phyloP scores from a whole-genome alignment of 768 basidiomycete genomes.

The Termitomyces sp. region DNA sequence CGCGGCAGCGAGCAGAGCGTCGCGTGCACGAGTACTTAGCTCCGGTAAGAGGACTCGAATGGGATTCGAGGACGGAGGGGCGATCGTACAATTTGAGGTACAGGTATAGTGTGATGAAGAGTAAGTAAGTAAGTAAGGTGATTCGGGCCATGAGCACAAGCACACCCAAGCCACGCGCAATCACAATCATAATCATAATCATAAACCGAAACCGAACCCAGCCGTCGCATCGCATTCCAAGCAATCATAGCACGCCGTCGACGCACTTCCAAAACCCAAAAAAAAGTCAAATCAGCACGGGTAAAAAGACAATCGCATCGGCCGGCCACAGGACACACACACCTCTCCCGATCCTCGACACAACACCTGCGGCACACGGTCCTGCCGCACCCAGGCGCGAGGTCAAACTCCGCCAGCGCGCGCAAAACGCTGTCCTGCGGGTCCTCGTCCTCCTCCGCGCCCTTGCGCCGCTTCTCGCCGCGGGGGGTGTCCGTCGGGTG shows the following conservation, averaged over 20 bases:
- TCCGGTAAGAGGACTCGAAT: neutral
- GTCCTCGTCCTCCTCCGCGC: constrained; percentile 7
- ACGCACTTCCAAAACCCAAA: constrained; percentile 27
- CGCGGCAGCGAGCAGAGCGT: too few species aligned
- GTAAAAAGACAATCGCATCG: neutral
- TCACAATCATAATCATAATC: neutral
- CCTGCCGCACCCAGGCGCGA: constrained; percentile 33
- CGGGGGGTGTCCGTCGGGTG: constrained; percentile 24
- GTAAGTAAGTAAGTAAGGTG: neutral
- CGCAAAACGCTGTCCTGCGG: constrained; percentile 1
- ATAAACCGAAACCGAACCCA: too few species aligned
- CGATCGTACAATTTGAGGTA: neutral
- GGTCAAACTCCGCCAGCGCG: constrained; percentile 8
- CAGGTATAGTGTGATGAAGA: neutral
- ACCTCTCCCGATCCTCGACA: constrained; percentile 37
- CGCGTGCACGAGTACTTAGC: too few species aligned
- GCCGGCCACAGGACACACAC: too few species aligned
- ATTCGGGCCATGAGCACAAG: neutral
- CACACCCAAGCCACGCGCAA: too few species aligned
- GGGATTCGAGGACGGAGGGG: neutral
- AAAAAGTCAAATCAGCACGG: neutral
- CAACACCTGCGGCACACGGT: constrained; percentile 40
- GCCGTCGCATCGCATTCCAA: constrained; percentile 7
- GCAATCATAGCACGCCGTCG: constrained; percentile 35
- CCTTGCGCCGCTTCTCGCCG: constrained; percentile 13